Base-by-base conservation (phyloP, 2,329 filamentous ascomycete genomes). In the Aurifilum marmelostoma region DNA sequence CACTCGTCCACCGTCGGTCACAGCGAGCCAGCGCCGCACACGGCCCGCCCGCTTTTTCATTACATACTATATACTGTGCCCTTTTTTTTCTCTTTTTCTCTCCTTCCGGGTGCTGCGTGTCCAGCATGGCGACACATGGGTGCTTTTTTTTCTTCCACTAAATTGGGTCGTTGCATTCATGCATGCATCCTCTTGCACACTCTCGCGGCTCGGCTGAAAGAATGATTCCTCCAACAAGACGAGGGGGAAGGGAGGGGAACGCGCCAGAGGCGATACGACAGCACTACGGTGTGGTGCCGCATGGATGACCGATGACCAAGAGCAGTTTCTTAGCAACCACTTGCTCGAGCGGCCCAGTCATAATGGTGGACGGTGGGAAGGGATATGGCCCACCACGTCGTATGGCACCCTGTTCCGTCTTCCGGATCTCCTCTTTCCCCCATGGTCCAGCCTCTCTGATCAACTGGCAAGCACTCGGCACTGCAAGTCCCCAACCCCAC, bases 1-100 rank as follows among this genome's bases (percentile, higher is more conserved):
- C 63, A 63, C 69, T 68, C 69, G 56, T 68, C 68, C 66, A 56
- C 66, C 60, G 60, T 37, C 37, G 63, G 50, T 63, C 63, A 66
- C 66, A 27, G 59, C 58, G 29, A 47, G 27, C 21, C 59, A 62
- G 59, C 59, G 43, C 29, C 32, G 43, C 43, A 62, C 59, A 63
- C 58, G 54, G 34, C 56, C 37, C 62, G 52, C 41, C 67, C 66
- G 58, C 66, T 69, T 59, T 50, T 59, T n/a, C 32, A 27, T 24
- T 50, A n/a, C n/a, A n/a, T n/a, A n/a, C n/a, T n/a, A n/a, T n/a
- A n/a, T n/a, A n/a, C n/a, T n/a, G n/a, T n/a, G n/a, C n/a, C n/a
- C n/a, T n/a, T n/a, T n/a, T n/a, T n/a, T n/a, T n/a, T n/a, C n/a
- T n/a, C n/a, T n/a, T n/a, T n/a, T n/a, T n/a, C n/a, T n/a, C n/a